These are phyloP conservation scores for Berkeleyomyces basicola DNA, from an alignment of 2,329 filamentous ascomycete species.

Conservation along the genomic window DNA sequence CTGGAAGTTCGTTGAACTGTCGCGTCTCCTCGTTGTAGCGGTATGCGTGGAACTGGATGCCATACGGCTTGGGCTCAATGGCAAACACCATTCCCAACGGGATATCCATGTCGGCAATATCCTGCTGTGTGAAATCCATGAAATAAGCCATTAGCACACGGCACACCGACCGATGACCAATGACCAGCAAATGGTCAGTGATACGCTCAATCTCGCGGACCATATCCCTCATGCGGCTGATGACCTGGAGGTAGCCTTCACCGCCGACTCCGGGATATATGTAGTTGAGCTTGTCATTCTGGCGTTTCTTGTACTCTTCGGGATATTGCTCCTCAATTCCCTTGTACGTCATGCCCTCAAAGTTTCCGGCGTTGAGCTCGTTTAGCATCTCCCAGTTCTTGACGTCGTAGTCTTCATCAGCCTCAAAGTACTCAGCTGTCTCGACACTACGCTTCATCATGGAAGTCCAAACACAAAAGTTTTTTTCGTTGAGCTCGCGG, in stretches of 20 bases:
- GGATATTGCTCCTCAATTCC: constrained; percentile 68
- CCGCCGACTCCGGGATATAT: constrained; percentile 92
- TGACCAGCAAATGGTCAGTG: constrained; percentile 83
- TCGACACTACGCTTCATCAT: constrained; percentile 86
- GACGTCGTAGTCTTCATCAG: constrained; percentile 83
- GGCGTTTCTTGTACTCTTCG: constrained; percentile 66
- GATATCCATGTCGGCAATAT: constrained; percentile 88
- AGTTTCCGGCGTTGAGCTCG: constrained; percentile 80
- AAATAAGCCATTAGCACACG: constrained; percentile 93
- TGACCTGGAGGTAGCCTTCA: constrained; percentile 92
- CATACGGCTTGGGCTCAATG: constrained; percentile 93
- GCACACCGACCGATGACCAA: constrained; percentile 83
- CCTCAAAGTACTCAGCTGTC: constrained; percentile 75
- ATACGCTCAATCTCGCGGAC: constrained; percentile 95
- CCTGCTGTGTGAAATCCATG: constrained; percentile 74
- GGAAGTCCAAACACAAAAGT: constrained; percentile 96
- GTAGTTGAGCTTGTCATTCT: constrained; percentile 80
- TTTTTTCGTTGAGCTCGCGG: constrained; percentile 57
- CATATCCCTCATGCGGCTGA: constrained; percentile 85
- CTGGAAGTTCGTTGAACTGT: constrained; percentile 73
- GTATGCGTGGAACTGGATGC: constrained; percentile 93
- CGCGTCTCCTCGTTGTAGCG: constrained; percentile 62
- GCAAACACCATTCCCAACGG: constrained; percentile 88
- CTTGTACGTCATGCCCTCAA: constrained; percentile 89
- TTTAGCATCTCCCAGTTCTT: constrained; percentile 98